phyloP scores from a whole-genome alignment of 441 rosid species.

The Adansonia madagascariensis region DNA sequence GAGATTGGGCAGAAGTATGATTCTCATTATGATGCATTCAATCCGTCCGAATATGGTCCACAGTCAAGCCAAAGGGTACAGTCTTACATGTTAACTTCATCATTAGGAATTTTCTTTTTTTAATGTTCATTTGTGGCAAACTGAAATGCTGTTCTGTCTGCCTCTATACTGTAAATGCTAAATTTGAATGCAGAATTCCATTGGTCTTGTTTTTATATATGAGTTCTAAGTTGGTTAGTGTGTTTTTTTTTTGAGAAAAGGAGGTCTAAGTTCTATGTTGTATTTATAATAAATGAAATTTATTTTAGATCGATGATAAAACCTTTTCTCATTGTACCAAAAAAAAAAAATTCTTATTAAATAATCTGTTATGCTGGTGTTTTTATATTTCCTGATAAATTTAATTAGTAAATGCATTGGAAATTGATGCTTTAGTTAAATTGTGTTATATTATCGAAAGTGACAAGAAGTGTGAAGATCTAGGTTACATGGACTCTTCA shows the following conservation, averaged over 20 bases:
- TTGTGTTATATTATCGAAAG: not conserved
- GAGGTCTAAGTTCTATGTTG: not conserved
- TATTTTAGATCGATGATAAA: not conserved
- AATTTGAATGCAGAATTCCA: not conserved
- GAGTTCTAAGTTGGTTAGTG: not conserved
- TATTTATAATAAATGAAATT: not conserved
- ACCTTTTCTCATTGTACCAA: not conserved
- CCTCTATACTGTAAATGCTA: not conserved
- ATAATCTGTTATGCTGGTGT: not conserved
- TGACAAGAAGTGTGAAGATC: not conserved
- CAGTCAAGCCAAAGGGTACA: constrained; percentile 84
- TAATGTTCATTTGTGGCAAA: constrained; percentile 8
- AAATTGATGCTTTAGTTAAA: not conserved
- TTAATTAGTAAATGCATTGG: not conserved
- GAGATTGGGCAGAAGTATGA: constrained; percentile 82
- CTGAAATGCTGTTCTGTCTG: constrained; percentile 2
- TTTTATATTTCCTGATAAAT: not conserved
- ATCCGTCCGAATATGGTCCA: constrained; percentile 79
- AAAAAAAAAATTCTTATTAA: not conserved
- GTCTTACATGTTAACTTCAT: constrained; percentile 17
- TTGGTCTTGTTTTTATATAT: not conserved
- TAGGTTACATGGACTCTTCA: no score
- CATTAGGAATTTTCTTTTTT: not conserved
- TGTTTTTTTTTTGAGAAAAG: no score
- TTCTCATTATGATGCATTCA: constrained; percentile 77